Evolutionary conservation across 768 basidiomycete species (phyloP).

Genomic region (Boletus reticuloceps): DNA sequence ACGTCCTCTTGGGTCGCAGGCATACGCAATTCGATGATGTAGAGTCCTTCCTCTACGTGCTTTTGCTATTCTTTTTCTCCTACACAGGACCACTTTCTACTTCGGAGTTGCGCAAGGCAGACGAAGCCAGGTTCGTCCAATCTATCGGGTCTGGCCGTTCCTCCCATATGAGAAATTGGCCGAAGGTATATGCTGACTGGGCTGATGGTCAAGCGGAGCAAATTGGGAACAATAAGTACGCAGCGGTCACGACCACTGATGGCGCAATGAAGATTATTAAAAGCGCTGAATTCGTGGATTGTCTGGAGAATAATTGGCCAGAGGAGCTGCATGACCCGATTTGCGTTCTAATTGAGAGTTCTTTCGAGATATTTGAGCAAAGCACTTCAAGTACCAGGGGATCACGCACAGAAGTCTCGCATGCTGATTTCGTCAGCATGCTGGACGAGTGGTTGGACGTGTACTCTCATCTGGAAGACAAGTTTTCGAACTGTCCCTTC

Average conservation of each 20-base stretch:
- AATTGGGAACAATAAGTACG: neutral
- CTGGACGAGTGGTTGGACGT: neutral
- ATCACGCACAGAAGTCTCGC: neutral
- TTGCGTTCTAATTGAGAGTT: neutral
- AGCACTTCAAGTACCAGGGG: neutral
- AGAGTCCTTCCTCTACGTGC: neutral
- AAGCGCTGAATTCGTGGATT: neutral
- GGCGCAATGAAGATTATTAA: neutral
- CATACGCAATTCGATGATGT: conserved; percentile 1
- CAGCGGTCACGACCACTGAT: too few relatives aligned
- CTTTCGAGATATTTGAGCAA: neutral
- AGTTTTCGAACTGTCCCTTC: neutral
- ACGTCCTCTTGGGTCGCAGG: neutral
- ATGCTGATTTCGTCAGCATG: neutral
- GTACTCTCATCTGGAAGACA: neutral
- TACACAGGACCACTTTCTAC: neutral
- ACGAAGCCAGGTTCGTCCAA: neutral
- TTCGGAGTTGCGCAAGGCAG: neutral
- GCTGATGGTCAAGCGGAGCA: neutral
- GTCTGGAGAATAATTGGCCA: neutral
- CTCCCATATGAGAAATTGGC: neutral
- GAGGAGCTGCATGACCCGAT: neutral
- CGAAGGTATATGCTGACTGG: neutral
- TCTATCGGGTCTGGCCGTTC: neutral
- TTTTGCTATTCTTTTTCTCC: neutral